phyloP scores from a whole-genome alignment of 345 rosid species.

The Populus davidiana region DNA sequence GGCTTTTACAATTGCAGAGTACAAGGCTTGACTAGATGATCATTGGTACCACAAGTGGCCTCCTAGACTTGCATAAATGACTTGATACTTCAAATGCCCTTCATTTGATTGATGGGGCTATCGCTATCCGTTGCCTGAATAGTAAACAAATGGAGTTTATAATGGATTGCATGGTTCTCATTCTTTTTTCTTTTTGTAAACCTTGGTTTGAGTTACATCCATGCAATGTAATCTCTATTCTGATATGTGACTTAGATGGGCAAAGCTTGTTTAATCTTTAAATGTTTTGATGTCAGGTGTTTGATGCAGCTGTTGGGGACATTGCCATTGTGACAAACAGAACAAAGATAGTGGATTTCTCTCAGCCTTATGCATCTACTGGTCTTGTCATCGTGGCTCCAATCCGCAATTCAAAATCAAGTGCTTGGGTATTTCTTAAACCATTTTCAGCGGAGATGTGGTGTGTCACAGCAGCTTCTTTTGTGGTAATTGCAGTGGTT shows the following conservation, averaged over 20 bases:
- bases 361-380: conserved; percentile 60
- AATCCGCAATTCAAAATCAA: conserved; percentile 16
- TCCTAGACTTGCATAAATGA: too few species aligned
- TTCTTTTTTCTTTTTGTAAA: neutral
- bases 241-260: conserved; percentile 5
- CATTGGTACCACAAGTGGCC: too few species aligned
- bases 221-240: neutral
- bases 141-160: neutral
- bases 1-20: neutral
- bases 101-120: neutral
- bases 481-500: conserved; percentile 28
- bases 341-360: conserved; percentile 79
- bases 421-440: conserved; percentile 33
- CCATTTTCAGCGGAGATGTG: conserved; percentile 34
- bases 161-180: neutral
- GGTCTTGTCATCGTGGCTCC: conserved; percentile 35
- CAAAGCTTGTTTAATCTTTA: neutral
- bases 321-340: conserved; percentile 67
- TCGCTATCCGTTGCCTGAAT: neutral
- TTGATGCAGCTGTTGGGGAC: conserved; percentile 88
- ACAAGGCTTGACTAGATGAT: too few species aligned
- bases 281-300: conserved; percentile 43
- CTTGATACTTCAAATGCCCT: too few species aligned
- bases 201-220: conserved; percentile 6
- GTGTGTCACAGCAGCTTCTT: conserved; percentile 30